Percentiles rank a stretch among this genome's conserved stretches.
phyloP scores from a whole-genome alignment of 1,139 yeast species.

The Blastobotrys ciferrii region DNA sequence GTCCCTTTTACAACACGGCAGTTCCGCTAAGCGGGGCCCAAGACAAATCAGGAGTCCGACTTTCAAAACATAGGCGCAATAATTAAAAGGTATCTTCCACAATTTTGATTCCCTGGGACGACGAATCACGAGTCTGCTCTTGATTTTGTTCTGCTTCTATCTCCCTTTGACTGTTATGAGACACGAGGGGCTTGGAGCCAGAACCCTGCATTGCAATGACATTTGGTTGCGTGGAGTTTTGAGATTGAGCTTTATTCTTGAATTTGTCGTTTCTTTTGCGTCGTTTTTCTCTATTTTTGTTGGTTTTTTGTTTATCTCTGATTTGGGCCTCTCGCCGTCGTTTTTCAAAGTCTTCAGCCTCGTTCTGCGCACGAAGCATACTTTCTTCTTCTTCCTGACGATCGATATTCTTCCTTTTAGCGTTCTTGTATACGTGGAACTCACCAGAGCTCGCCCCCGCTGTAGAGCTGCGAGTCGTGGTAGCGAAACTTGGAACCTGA shows the following conservation, averaged over 20 bases:
- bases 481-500: background rate
- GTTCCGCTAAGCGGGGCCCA: too few relatives aligned
- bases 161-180: too few relatives aligned
- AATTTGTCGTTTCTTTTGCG: constrained; percentile 24
- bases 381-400: constrained; percentile 28
- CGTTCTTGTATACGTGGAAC: constrained; percentile 39
- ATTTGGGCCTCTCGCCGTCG: constrained; percentile 20
- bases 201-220: too few relatives aligned
- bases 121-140: too few relatives aligned
- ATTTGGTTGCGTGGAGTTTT: too few relatives aligned
- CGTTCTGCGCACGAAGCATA: constrained; percentile 20
- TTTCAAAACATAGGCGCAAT: too few relatives aligned
- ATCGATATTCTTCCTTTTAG: constrained; percentile 28
- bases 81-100: too few relatives aligned
- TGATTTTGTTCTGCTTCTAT: too few relatives aligned
- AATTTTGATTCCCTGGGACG: too few relatives aligned
- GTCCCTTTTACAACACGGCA: too few relatives aligned
- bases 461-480: constrained; percentile 30
- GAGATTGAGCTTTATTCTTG: background rate
- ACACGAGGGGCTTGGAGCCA: too few relatives aligned
- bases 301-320: constrained; percentile 33
- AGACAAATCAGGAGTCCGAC: too few relatives aligned
- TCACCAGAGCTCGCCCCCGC: constrained; percentile 44
- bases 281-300: constrained; percentile 32
- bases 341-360: constrained; percentile 29